These are phyloP conservation scores for Rhizoclosmatium globosum DNA, from an alignment of 192 early-diverging fungal genomes.

Conservation along the genomic window DNA sequence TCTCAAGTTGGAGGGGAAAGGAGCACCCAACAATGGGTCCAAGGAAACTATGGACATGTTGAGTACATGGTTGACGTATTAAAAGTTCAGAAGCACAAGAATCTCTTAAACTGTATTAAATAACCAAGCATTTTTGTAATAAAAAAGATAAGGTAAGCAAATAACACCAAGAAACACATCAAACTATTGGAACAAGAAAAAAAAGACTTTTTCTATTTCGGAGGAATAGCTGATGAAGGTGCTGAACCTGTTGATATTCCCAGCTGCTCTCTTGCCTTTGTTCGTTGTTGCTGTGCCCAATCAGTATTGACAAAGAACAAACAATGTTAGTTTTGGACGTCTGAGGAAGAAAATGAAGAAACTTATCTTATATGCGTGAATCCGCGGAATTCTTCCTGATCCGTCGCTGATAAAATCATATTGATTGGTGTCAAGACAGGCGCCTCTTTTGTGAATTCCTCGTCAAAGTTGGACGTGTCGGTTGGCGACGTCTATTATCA, in stretches of 20 bases:
- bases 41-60: conserved; percentile 21
- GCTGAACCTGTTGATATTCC: not conserved
- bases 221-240: not conserved
- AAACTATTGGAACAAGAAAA: not conserved
- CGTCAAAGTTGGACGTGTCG: conserved; percentile 98
- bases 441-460: conserved; percentile 95
- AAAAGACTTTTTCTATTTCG: not conserved
- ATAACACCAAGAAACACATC: not conserved
- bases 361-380: conserved; percentile 73
- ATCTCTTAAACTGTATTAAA: no score
- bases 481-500: conserved; percentile 63
- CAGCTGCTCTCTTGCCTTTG: conserved; percentile 13
- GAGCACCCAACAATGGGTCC: conserved; percentile 82
- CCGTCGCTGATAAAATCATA: conserved; percentile 75
- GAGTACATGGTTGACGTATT: conserved; percentile 11
- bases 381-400: conserved; percentile 93
- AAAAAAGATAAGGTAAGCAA: no score
- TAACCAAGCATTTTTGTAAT: no score
- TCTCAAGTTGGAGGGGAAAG: conserved; percentile 38
- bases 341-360: not conserved
- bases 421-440: conserved; percentile 94
- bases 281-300: conserved; percentile 52
- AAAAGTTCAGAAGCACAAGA: not conserved
- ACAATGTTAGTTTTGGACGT: not conserved
- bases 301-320: conserved; percentile 35